Conservation (phyloP, 2,329 filamentous ascomycete genomes). For the Xylariomycetidae sp. region DNA sequence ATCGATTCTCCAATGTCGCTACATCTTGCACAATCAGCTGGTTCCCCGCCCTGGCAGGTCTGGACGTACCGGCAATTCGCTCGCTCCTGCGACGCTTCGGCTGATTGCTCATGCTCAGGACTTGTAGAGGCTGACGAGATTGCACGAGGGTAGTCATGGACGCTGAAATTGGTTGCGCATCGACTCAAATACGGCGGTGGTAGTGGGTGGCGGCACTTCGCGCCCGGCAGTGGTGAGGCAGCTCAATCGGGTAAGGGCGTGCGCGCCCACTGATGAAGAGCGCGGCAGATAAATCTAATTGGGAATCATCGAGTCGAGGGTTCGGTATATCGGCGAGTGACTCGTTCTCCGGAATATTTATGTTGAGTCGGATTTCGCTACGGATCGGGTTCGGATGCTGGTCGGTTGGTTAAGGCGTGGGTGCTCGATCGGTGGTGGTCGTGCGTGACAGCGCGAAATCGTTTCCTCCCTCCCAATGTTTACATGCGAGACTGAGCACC, state of each 20-base stretch:
- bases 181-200: too few relatives aligned
- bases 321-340: too few relatives aligned
- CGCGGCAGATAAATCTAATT: too few relatives aligned
- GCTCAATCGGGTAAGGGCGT: too few relatives aligned
- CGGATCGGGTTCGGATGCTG: slow-evolving; percentile 4
- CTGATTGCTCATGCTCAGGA: slow-evolving; percentile 65
- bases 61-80: slow-evolving; percentile 55
- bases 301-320: too few relatives aligned
- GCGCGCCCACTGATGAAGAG: too few relatives aligned
- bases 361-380: slow-evolving; percentile 4
- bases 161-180: slow-evolving; percentile 34
- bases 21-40: too few relatives aligned
- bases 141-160: slow-evolving; percentile 69
- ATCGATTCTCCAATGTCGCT: slow-evolving; percentile 6
- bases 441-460: slow-evolving; percentile 24
- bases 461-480: slow-evolving; percentile 22
- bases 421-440: slow-evolving; percentile 9
- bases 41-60: slow-evolving; percentile 2
- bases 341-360: slow-evolving; percentile 3
- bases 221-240: too few relatives aligned
- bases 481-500: slow-evolving; percentile 24
- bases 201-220: too few relatives aligned
- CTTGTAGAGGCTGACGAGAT: slow-evolving; percentile 60
- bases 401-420: slow-evolving; percentile 6
- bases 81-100: slow-evolving; percentile 59